Percentiles rank a stretch among this genome's conserved stretches.
These are phyloP conservation scores for Globisporangium paroecandrum DNA, from an alignment of 352 stramenopile genomes.

Conservation along the genomic window DNA sequence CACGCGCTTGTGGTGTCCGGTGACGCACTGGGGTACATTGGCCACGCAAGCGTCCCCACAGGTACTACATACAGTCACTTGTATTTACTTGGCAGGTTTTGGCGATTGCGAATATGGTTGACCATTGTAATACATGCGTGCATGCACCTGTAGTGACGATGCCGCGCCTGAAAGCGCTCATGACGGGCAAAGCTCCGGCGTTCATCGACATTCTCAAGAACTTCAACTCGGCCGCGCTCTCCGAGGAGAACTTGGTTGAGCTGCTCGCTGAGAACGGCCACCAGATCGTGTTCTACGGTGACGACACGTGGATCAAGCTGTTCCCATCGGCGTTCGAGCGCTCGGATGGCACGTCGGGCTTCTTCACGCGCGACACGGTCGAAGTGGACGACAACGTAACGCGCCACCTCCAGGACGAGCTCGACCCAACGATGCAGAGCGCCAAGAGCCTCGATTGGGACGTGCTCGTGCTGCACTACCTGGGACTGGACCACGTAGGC, in stretches of 20 bases:
- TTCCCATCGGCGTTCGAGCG: constrained; percentile 74
- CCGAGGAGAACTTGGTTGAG: constrained; percentile 70
- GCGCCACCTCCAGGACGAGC: constrained; percentile 75
- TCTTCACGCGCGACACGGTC: constrained; percentile 86
- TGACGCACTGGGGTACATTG: constrained; percentile 65
- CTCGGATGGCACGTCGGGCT: constrained; percentile 78
- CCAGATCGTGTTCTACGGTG: constrained; percentile 83
- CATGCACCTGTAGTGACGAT: constrained; percentile 58
- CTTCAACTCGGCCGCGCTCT: constrained; percentile 83
- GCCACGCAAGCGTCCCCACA: constrained; percentile 77
- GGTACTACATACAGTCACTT: constrained; percentile 4
- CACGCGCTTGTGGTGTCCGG: constrained; percentile 42
- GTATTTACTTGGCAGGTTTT: too few species aligned
- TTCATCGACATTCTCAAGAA: constrained; percentile 92
- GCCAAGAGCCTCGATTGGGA: constrained; percentile 79
- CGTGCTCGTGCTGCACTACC: constrained; percentile 82
- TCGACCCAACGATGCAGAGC: constrained; percentile 68
- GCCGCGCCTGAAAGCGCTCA: constrained; percentile 83
- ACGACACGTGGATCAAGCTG: constrained; percentile 89
- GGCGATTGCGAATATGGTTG: too few species aligned
- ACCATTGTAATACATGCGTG: too few species aligned
- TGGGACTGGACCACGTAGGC: constrained; percentile 84
- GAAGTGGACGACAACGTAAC: constrained; percentile 87
- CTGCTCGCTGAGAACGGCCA: constrained; percentile 42
- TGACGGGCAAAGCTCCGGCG: constrained; percentile 77